A percentile compares a stretch with the other conserved stretches of the same genome.
These are phyloP conservation scores for Sugiyamaella grinbergsii DNA, from an alignment of 1,139 yeast genomes.

Conservation along the genomic window DNA sequence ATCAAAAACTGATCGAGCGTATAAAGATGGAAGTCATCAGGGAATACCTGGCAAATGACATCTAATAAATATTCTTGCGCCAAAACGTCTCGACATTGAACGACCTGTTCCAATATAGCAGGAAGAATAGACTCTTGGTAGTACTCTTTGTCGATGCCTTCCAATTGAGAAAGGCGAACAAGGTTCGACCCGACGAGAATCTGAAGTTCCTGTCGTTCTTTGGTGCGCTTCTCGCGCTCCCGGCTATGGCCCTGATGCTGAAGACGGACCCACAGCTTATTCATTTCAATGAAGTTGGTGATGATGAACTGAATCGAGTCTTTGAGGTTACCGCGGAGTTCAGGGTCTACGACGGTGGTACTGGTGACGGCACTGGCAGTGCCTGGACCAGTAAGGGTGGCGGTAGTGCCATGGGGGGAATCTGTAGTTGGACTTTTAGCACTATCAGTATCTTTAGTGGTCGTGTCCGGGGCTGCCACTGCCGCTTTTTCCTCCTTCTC, in stretches of 20 bases:
- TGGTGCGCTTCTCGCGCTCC: constrained; percentile 71
- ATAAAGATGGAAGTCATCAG: constrained; percentile 83
- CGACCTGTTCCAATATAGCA: constrained; percentile 80
- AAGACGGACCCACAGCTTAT: constrained; percentile 92
- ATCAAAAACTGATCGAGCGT: constrained; percentile 70
- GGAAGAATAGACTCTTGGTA: constrained; percentile 74
- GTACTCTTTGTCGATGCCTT: constrained; percentile 65
- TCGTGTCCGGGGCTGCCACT: too few species aligned
- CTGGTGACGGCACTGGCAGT: constrained; percentile 7
- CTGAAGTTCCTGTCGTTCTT: constrained; percentile 85
- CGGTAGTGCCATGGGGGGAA: not conserved
- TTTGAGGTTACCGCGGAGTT: constrained; percentile 49
- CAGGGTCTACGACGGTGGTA: constrained; percentile 6
- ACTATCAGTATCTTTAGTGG: not conserved
- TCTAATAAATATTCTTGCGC: constrained; percentile 92
- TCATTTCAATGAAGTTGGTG: constrained; percentile 93
- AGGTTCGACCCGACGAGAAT: constrained; percentile 91
- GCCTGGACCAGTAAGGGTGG: constrained; percentile 8
- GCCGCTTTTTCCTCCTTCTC: too few species aligned
- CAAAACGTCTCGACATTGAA: constrained; percentile 86
- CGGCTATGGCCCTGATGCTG: constrained; percentile 95
- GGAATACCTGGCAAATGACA: constrained; percentile 89
- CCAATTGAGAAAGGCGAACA: constrained; percentile 84
- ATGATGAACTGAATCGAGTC: constrained; percentile 74
- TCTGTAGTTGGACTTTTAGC: constrained; percentile 1